Base-by-base conservation (phyloP, 495 filamentous ascomycete genomes). In the Aeminium ludgeri region DNA sequence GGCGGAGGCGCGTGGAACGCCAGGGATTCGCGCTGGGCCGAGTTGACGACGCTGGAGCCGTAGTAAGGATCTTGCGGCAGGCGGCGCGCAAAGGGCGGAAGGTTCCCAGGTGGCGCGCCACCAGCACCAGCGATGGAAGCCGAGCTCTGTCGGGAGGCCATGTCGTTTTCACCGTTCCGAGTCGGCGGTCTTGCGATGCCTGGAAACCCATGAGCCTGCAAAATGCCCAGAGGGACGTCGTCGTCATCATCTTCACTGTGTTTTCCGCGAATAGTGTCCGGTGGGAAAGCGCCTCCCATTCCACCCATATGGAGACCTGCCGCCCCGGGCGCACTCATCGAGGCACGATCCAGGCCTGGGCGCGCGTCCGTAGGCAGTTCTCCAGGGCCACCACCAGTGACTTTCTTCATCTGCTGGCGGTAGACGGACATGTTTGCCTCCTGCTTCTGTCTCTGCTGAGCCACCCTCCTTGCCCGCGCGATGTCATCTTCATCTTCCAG, bases 331-430 rank as follows among this genome's bases (percentile, higher is more conserved):
- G 38, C 23, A 40, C 44, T 52, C 4, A 18, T 20, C 12, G 35
- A 18, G n/a, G 19, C 34, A 1, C 47, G 49, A n/a, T 45, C 45
- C 25, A 53, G 20, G 2, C 36, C 30, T 3, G 45, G 42, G 2
- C 52, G 48, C 10, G 20, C 16, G 3, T 16, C 46, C 30, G 19
- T 25, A 10, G 30, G 48, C 34, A 34, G 46, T 39, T 45, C 55
- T 50, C 37, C 37, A 17, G 67, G 60, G 50, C 40, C 38, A 23
- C 83, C 82, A 36, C 86, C 86, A 6, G 84, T 92, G 15, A 91
- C 78, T 54, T 93, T 94, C 82, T 85, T 91, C 85, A 95, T 92
- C 56, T 87, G 79, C 55, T 95, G 87, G 34, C 89, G 73, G 55
- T 93, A 92, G 6, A 95, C 76, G 10, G 84, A 67, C 57, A 94